Evolutionary conservation across 345 rosid species (phyloP).

Genomic region (Capsella bursapastoris): DNA sequence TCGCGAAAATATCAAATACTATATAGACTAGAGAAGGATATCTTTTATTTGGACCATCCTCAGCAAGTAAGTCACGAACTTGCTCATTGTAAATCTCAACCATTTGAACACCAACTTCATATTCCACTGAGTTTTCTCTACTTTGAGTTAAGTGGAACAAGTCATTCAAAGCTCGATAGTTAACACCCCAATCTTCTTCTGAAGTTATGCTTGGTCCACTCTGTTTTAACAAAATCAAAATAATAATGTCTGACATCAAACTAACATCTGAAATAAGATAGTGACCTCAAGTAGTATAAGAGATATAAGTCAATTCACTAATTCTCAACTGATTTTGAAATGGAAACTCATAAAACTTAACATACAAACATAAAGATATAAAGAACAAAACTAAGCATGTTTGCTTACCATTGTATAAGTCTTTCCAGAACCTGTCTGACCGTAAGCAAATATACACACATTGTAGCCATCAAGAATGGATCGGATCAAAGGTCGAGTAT

Average conservation of each 20-base stretch:
- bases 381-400: background rate
- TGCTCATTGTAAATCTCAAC: constrained; percentile 93
- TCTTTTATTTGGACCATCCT: constrained; percentile 63
- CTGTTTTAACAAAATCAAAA: constrained; percentile 43
- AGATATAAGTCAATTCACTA: background rate
- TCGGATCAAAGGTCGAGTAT: constrained; percentile 80
- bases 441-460: constrained; percentile 92
- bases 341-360: background rate
- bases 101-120: constrained; percentile 94
- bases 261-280: background rate
- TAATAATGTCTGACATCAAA: background rate
- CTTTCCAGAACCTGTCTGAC: constrained; percentile 95
- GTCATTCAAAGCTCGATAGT: constrained; percentile 87
- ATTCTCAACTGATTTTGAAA: background rate
- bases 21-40: constrained; percentile 61
- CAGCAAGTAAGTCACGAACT: constrained; percentile 82
- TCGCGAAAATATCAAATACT: background rate
- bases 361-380: background rate
- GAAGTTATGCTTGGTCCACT: constrained; percentile 80
- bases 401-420: constrained; percentile 81
- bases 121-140: constrained; percentile 61
- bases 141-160: constrained; percentile 79
- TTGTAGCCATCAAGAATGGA: constrained; percentile 89
- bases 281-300: background rate
- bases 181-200: constrained; percentile 88